Percentiles rank a stretch among this genome's conserved stretches.
phyloP scores from a whole-genome alignment of 2,329 filamentous ascomycete species.

The Fonsecaea erecta region DNA sequence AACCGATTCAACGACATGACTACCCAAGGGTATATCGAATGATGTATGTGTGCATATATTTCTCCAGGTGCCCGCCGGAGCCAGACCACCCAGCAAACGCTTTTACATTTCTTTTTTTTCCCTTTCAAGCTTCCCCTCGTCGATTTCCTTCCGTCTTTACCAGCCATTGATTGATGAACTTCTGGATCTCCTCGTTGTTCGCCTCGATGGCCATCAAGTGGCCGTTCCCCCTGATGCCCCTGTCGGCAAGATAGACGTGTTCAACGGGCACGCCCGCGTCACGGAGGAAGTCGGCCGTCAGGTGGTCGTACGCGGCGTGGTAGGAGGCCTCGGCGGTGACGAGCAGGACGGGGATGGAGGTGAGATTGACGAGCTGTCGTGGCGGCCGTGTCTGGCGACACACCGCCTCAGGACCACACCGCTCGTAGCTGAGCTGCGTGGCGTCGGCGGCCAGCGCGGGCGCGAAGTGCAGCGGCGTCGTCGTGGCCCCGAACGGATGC shows the following conservation, averaged over 20 bases:
- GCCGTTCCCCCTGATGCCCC: constrained; percentile 58
- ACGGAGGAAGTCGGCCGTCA: constrained; percentile 56
- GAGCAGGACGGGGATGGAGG: constrained; percentile 54
- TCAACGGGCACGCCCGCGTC: constrained; percentile 57
- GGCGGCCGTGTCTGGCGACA: constrained; percentile 39
- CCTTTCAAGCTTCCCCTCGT: not conserved
- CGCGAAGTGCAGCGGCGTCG: constrained; percentile 55
- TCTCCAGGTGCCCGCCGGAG: not conserved
- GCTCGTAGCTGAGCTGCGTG: constrained; percentile 34
- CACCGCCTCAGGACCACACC: not conserved
- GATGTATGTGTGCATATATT: not conserved
- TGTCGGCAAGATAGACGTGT: constrained; percentile 52
- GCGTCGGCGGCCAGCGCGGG: constrained; percentile 51
- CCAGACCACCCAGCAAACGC: not conserved
- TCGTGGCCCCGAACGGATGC: constrained; percentile 54
- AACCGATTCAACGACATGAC: not conserved
- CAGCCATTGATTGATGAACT: constrained; percentile 16
- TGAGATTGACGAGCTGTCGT: constrained; percentile 55
- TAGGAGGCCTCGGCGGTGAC: constrained; percentile 59
- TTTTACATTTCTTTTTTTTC: not conserved
- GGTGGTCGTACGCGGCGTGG: constrained; percentile 61
- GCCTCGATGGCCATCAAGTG: constrained; percentile 43
- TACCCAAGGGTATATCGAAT: not conserved
- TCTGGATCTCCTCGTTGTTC: constrained; percentile 26
- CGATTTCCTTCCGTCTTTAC: not conserved